Base-by-base conservation (phyloP, 176 grass and related monocot species). In the Lolium perenne region DNA sequence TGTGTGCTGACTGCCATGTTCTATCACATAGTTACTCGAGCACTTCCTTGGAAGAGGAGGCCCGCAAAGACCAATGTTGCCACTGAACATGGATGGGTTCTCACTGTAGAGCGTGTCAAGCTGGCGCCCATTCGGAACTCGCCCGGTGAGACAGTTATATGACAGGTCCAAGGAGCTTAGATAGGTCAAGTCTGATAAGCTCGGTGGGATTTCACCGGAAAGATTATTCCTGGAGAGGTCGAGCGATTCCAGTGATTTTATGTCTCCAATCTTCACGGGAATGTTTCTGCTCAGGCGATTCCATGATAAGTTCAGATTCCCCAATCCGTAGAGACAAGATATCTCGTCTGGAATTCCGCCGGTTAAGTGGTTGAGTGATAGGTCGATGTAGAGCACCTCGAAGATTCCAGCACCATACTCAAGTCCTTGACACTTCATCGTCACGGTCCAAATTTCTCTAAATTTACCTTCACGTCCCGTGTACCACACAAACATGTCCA, bases 241-340 rank as follows among this genome's bases (percentile, higher is more conserved):
- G 0, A 92, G 76, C 11, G 93, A 94, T 20, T 90, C 90, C 67
- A 94, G 38, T 38, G 47, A 85, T 1, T 6, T 2, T 38, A 94
- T 72, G 0, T 3, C 0, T 5, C 90, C 87, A 57, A 90, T 92
- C 0, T 41, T 69, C 0, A 14, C 18, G 1, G 35, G 66, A 20
- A 67, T 38, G 0, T 35, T 35, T 18, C 64, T 29, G 35, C 3
- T 67, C 14, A 67, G 15, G 32, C 13, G 64, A 67, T 67, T 67
- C 64, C 29, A 67, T 8, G 64, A 67, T 12, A 67, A 18, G 15
- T 67, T 67, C 8, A 69, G 16, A 4, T 69, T 69, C 17, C 20
- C 4, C 35, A 69, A 10, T 69, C 66, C 35, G 18, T 18, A 8
- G 6, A 69, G 66, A 69, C 8, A 69, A 8, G 35, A 20, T 41